Percentiles rank a stretch among this genome's conserved stretches.
These are phyloP conservation scores for Sporisorium reilianum DNA, from an alignment of 1,284 basidiomycete genomes.

Conservation along the genomic window DNA sequence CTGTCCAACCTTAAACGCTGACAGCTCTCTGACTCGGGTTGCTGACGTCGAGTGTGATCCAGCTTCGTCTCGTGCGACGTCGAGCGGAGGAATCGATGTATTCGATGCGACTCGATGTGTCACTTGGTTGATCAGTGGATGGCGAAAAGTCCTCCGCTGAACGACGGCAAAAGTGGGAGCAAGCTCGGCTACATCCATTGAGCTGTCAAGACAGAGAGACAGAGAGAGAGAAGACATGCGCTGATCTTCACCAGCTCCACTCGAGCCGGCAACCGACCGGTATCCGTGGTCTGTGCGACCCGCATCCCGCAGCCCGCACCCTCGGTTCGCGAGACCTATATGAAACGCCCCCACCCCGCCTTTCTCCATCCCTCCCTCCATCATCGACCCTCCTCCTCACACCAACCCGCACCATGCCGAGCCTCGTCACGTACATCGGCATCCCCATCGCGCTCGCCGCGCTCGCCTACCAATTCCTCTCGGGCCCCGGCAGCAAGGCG, in stretches of 20 bases:
- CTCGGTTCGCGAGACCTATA: not conserved
- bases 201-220: not conserved
- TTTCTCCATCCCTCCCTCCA: not conserved
- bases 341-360: not conserved
- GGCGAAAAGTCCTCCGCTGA: not conserved
- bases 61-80: not conserved
- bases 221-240: no score
- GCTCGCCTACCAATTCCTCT: constrained; percentile 47
- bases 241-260: not conserved
- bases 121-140: not conserved
- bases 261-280: not conserved
- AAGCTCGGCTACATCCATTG: not conserved
- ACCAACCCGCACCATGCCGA: constrained; percentile 24
- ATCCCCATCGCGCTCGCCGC: constrained; percentile 37
- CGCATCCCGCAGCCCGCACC: constrained; percentile 1
- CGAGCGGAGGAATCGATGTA: not conserved
- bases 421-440: constrained; percentile 34
- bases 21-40: no score
- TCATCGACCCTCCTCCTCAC: not conserved
- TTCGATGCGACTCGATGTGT: not conserved
- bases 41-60: not conserved
- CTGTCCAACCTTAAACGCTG: not conserved
- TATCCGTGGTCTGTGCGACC: not conserved
- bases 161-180: not conserved
- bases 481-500: constrained; percentile 37